Percentiles rank a stretch among this genome's conserved stretches.
Conservation (phyloP, 2,329 filamentous ascomycete species). For the Raffaelea arxii region DNA sequence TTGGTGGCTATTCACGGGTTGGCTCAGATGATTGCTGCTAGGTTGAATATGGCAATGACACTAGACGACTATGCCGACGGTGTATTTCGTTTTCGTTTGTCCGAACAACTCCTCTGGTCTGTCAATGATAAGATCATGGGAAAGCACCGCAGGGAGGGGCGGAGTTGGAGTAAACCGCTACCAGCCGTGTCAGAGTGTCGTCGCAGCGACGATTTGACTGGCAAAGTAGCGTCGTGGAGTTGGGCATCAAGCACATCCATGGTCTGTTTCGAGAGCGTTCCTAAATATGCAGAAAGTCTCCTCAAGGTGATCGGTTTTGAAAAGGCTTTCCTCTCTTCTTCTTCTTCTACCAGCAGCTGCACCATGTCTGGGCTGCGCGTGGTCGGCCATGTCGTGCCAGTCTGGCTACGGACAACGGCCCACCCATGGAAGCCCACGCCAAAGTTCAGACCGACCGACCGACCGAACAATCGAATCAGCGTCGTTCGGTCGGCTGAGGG, state of each 20-base stretch:
- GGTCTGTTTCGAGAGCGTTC: no score
- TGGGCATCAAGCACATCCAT: neutral
- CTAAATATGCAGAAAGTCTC: no score
- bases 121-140: neutral
- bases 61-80: neutral
- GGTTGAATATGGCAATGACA: neutral
- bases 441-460: no score
- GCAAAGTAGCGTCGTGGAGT: neutral
- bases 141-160: neutral
- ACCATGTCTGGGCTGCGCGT: no score
- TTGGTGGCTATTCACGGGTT: conserved; percentile 8
- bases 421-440: no score
- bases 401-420: no score
- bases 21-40: neutral
- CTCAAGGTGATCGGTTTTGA: no score
- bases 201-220: neutral
- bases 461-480: no score
- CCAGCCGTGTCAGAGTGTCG: neutral
- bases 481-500: no score
- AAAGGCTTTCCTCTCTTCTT: no score
- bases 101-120: neutral
- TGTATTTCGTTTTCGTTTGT: neutral
- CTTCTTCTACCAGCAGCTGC: no score
- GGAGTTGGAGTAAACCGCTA: neutral
- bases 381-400: no score